Base-by-base conservation (phyloP, 1,284 basidiomycete genomes). In the Fomitiporia mediterranea region DNA sequence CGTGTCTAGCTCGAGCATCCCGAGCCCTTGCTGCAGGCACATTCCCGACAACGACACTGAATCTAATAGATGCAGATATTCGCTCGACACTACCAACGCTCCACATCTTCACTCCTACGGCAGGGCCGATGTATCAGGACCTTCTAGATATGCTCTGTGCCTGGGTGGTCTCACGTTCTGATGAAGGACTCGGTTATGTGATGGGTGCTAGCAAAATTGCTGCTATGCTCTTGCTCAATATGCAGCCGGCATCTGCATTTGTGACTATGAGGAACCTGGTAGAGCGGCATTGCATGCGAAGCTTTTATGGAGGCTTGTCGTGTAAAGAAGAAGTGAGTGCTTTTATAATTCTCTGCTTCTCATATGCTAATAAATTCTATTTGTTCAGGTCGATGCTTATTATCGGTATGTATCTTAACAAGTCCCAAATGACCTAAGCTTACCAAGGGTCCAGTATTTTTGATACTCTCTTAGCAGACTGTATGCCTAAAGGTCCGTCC, bases 141-240 rank as follows among this genome's bases (percentile, higher is more conserved):
- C 73, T 98, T 42, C 84, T 85, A 61, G 91, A 97, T 57, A 79
- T 98, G 72, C 71, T 98, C 11, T 86, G 84, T 62, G 94, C 95
- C 1, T 98, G 94, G 89, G 86, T 94, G 1, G 91, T 97, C 27
- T 81, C 93, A 37, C 82, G 94, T 34, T 88, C 88, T 28, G 94
- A 96, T 61, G 91, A 95, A 69, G 90, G 88, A 3, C 72, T 92
- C 34, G 86, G 88, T 47, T 97, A 96, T 68, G 83, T 82, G 9
- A 62, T 72, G 56, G 81, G 86, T 7, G 75, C 78, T n/a, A 80
- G 86, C 28, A 85, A 80, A 72, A 78, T 97, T 37, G 90, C 89
- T 8, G 94, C 89, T 0, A 94, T 97, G 87, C 77, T 97, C 58
- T 74, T 98, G 34, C 77, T 98, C 64, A 95, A 90, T 65, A 89